Evolutionary conservation across 192 early-diverging fungal genomes (phyloP).

Genomic region (Allomyces arbusculus): DNA sequence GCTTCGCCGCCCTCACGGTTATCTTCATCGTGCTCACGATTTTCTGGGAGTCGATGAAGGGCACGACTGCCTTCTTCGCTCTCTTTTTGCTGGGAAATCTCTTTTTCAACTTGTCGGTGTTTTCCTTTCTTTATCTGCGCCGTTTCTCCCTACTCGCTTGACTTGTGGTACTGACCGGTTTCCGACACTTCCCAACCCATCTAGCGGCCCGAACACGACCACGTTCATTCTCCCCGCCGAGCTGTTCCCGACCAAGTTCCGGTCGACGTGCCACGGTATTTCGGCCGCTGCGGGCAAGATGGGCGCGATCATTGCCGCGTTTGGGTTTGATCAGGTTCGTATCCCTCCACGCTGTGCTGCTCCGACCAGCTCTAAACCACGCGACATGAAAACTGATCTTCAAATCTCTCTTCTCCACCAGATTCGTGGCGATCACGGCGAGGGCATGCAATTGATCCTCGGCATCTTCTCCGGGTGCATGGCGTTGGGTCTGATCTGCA

Average conservation of each 20-base stretch:
- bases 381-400: too few relatives aligned
- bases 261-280: constrained; percentile 45
- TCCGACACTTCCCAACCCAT: too few relatives aligned
- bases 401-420: too few relatives aligned
- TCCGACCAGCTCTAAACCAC: not conserved
- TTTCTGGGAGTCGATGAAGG: too few relatives aligned
- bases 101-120: too few relatives aligned
- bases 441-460: constrained; percentile 6
- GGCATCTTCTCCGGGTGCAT: constrained; percentile 22
- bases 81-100: too few relatives aligned
- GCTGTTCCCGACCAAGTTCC: constrained; percentile 31
- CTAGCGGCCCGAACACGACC: constrained; percentile 37
- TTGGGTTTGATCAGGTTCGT: constrained; percentile 16
- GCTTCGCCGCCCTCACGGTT: constrained; percentile 57
- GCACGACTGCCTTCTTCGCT: too few relatives aligned
- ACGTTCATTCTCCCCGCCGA: constrained; percentile 46
- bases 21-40: constrained; percentile 26
- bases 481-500: constrained; percentile 22
- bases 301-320: constrained; percentile 33
- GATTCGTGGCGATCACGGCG: too few relatives aligned
- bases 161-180: too few relatives aligned
- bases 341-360: constrained; percentile 8
- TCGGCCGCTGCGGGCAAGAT: constrained; percentile 45
- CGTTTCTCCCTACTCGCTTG: too few relatives aligned
- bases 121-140: too few relatives aligned